Conservation (phyloP, 148 eudicot species). For the Talinum fruticosum region DNA sequence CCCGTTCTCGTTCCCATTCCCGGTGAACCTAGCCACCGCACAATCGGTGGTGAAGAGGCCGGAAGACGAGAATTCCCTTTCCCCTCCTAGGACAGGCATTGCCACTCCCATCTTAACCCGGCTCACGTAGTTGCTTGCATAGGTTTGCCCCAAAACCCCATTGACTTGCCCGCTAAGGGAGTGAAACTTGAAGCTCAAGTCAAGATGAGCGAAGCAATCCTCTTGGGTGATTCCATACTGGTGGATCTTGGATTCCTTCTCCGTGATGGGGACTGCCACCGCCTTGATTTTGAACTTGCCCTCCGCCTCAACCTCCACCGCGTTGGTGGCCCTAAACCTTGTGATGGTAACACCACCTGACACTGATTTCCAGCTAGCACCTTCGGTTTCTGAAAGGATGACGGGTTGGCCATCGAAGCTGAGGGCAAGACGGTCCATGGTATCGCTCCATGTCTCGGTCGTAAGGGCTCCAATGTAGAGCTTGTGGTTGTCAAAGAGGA, state of each 20-base stretch:
- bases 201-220: constrained; percentile 84
- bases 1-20: constrained; percentile 7
- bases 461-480: constrained; percentile 45
- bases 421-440: constrained; percentile 45
- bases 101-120: constrained; percentile 61
- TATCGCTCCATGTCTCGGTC: constrained; percentile 46
- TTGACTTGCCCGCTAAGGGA: constrained; percentile 53
- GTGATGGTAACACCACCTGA: constrained; percentile 26
- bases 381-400: constrained; percentile 33
- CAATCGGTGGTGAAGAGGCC: constrained; percentile 63
- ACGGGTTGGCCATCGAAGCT: constrained; percentile 40
- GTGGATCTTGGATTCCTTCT: constrained; percentile 51
- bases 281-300: constrained; percentile 69
- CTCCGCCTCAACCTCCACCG: constrained; percentile 52
- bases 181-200: constrained; percentile 65
- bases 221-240: constrained; percentile 59
- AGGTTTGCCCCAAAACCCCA: constrained; percentile 83
- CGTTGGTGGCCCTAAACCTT: constrained; percentile 42
- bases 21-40: constrained; percentile 36
- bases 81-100: constrained; percentile 73
- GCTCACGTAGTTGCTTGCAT: constrained; percentile 54
- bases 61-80: constrained; percentile 54
- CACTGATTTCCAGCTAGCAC: constrained; percentile 40
- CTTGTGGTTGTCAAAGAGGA: constrained; percentile 43
- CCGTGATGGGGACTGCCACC: constrained; percentile 59